These are phyloP conservation scores for Hydrangea macrophylla DNA, from an alignment of 148 eudicot species.

Conservation along the genomic window DNA sequence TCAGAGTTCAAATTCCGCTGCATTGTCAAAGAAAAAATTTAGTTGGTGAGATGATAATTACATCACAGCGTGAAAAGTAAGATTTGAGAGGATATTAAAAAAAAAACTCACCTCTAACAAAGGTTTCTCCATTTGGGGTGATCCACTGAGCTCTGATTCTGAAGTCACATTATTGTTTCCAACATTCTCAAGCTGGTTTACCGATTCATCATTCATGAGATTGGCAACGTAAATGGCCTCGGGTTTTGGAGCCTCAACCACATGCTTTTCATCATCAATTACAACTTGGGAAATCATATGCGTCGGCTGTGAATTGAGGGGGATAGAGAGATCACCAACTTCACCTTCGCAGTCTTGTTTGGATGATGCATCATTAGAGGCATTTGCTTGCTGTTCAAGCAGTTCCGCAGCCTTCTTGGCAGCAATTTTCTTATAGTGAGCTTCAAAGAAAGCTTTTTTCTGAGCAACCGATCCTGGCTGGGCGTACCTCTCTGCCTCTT, in stretches of 20 bases:
- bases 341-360: slow-evolving; percentile 5
- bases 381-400: slow-evolving; percentile 54
- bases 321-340: slow-evolving; percentile 4
- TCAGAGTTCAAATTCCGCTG: slow-evolving; percentile 25
- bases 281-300: neutral
- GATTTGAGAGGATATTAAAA: neutral
- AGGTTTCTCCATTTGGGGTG: slow-evolving; percentile 42
- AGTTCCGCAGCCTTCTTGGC: slow-evolving; percentile 77
- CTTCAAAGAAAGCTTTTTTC: slow-evolving; percentile 95
- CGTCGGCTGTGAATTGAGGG: neutral
- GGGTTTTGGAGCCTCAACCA: slow-evolving; percentile 8
- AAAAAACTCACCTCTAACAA: slow-evolving; percentile 44
- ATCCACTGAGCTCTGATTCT: slow-evolving; percentile 20
- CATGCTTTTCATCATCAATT: neutral
- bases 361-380: slow-evolving; percentile 3
- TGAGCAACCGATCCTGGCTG: slow-evolving; percentile 87
- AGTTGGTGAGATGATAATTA: neutral
- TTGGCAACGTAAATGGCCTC: no score
- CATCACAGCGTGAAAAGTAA: neutral
- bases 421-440: slow-evolving; percentile 89
- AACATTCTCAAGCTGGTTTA: slow-evolving; percentile 12
- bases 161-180: slow-evolving; percentile 23
- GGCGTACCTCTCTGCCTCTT: slow-evolving; percentile 79
- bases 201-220: neutral
- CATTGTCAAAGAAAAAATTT: slow-evolving; percentile 5